Conservation (phyloP, 805 yeast species). For the Candida jianshihensis region DNA sequence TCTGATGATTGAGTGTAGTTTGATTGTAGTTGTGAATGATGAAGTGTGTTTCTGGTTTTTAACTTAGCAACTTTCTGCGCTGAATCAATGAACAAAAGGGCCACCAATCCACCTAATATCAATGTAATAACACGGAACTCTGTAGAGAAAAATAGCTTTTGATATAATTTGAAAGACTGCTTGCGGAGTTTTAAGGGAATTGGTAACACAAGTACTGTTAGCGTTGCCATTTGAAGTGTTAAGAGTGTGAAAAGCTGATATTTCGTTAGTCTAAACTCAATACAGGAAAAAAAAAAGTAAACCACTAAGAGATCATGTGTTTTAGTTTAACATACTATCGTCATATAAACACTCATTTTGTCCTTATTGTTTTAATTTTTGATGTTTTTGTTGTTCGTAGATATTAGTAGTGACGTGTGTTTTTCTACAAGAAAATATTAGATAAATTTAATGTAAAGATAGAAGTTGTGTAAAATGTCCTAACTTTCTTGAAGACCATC, state of each 20-base stretch:
- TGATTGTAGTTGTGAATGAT: conserved; percentile 18
- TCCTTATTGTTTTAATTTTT: too few species aligned
- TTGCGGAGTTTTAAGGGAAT: conserved; percentile 43
- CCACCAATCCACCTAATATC: conserved; percentile 36
- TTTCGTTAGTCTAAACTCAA: too few species aligned
- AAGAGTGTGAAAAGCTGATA: conserved; percentile 37
- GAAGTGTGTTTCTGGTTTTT: conserved; percentile 20
- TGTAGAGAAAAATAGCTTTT: conserved; percentile 26
- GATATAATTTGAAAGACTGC: conserved; percentile 32
- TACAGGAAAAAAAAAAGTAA: background rate
- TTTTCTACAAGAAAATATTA: too few species aligned
- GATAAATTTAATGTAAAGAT: too few species aligned
- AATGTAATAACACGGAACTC: conserved; percentile 39
- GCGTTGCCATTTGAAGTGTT: conserved; percentile 42
- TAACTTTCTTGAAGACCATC: conserved; percentile 6
- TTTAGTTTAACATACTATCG: conserved; percentile 8
- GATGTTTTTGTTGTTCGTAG: too few species aligned
- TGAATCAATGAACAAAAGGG: conserved; percentile 48
- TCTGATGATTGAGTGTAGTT: conserved; percentile 34
- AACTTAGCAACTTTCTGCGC: conserved; percentile 34
- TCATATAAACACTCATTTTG: conserved; percentile 20
- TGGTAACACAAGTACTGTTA: conserved; percentile 46
- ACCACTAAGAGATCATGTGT: background rate
- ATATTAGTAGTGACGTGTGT: too few species aligned
- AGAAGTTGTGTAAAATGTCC: too few species aligned